phyloP scores from a whole-genome alignment of 208 protist genomes.

The Acanthamoeba divionensis region DNA sequence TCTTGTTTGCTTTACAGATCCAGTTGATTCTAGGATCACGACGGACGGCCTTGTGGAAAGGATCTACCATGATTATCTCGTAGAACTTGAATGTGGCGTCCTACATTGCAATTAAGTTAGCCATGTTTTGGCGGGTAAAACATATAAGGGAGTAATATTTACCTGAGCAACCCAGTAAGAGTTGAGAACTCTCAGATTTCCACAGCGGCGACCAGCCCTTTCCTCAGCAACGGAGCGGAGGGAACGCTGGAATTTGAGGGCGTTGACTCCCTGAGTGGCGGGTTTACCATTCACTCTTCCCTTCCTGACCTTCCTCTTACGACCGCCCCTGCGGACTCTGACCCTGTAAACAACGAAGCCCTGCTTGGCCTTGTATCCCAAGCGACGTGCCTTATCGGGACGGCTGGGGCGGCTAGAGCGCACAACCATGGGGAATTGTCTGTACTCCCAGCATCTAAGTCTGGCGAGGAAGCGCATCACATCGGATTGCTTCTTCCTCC shows the following conservation, averaged over 20 bases:
- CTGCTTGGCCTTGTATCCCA: constrained; percentile 99
- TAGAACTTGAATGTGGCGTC: constrained; percentile 97
- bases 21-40: constrained; percentile 98
- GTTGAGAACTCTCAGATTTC: constrained; percentile 98
- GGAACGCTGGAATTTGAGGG: constrained; percentile 95
- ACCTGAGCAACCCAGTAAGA: constrained; percentile 98
- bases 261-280: constrained; percentile 94
- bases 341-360: constrained; percentile 98
- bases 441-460: constrained; percentile 98
- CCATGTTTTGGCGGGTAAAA: not conserved
- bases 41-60: constrained; percentile 95
- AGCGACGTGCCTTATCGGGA: constrained; percentile 97
- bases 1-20: constrained; percentile 95
- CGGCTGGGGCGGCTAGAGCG: constrained; percentile 94
- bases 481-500: constrained; percentile 99
- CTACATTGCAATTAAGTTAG: constrained; percentile 48
- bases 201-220: constrained; percentile 93
- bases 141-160: not conserved
- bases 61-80: constrained; percentile 99
- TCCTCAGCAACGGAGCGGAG: constrained; percentile 95
- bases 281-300: constrained; percentile 99
- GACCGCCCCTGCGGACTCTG: constrained; percentile 96
- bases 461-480: constrained; percentile 98
- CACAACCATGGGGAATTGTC: constrained; percentile 82
- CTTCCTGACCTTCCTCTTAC: constrained; percentile 95